Evolutionary conservation across 2,329 filamentous ascomycete species (phyloP).

Genomic region (Drechslerella dactyloides): DNA sequence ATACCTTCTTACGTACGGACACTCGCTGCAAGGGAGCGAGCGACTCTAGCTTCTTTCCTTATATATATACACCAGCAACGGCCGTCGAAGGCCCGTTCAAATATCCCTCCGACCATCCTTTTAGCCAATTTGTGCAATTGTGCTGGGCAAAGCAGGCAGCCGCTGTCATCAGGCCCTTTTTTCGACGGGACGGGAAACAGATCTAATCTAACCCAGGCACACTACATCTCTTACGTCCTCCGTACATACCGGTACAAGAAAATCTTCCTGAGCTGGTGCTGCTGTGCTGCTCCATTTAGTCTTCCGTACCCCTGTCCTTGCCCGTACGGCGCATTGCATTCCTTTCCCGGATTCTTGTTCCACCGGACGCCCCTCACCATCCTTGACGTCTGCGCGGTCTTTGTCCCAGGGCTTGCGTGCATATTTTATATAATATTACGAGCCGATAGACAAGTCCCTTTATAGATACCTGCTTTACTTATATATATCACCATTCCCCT

Average conservation of each 20-base stretch:
- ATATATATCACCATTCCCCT: conserved; percentile 41
- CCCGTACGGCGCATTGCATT: conserved; percentile 41
- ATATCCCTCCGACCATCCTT: conserved; percentile 22
- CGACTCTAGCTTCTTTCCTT: neutral
- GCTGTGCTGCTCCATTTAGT: conserved; percentile 1
- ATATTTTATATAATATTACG: conserved; percentile 44
- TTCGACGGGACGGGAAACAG: conserved; percentile 6
- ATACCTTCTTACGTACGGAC: too few relatives aligned
- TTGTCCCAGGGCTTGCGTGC: conserved; percentile 46
- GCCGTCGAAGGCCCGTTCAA: neutral
- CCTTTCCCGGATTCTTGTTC: conserved; percentile 50
- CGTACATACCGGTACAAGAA: too few relatives aligned
- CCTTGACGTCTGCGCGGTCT: conserved; percentile 45
- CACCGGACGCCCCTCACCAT: conserved; percentile 16
- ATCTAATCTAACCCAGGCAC: conserved; percentile 49
- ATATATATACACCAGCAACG: neutral
- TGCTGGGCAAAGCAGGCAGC: neutral
- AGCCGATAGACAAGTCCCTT: conserved; percentile 3
- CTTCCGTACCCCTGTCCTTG: conserved; percentile 8
- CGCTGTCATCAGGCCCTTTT: too few relatives aligned
- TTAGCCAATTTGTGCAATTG: conserved; percentile 36
- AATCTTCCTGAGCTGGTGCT: neutral
- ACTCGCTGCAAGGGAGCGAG: too few relatives aligned
- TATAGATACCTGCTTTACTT: conserved; percentile 17
- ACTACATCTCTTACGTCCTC: neutral